Base-by-base conservation (phyloP, 169 alveolate genomes). In the Hepatocystis sp. region DNA sequence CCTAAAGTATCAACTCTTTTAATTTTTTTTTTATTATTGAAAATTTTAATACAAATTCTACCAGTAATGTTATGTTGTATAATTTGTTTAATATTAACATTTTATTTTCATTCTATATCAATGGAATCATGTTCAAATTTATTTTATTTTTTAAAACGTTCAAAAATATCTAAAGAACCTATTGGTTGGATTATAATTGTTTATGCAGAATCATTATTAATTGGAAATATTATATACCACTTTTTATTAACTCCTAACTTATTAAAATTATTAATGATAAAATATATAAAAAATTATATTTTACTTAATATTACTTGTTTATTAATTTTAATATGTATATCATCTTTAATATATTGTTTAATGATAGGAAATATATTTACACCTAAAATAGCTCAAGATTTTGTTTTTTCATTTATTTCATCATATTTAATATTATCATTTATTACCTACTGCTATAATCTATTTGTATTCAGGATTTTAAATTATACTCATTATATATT, bases 121-220 rank as follows among this genome's bases (percentile, higher is more conserved):
- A 71, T 71, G 86, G 46, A 36, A 17, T 55, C 86, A 11, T 71
- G 86, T 49, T 40, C 39, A 10, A 7, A 71, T 19, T 40, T 71
- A 40, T 49, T 1, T 4, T 71, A 13, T 17, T 2, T 71, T 71
- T 58, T 71, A 4, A 21, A 71, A 23, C 15, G 15, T 25, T 25
- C 46, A 1, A 56, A 25, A 30, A 71, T 71, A 19, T 58, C 39
- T 44, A 71, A 71, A 30, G 78, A 71, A 30, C 86, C 86, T 34
- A 71, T 71, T 4, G 86, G 86, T 3, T 71, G 86, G 86, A 23
- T 71, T 10, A 30, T 71, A 32, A 71, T 71, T 34, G 86, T 71
- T 15, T 71, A 25, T 71, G 66, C 86, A 27, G 52, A 71, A 19
- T 71, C 86, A 0, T 5, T 71, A 15, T 42, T 71, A 30, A 56